Conservation (phyloP, 2,329 filamentous ascomycete genomes). For the Paramyrothecium sp. region DNA sequence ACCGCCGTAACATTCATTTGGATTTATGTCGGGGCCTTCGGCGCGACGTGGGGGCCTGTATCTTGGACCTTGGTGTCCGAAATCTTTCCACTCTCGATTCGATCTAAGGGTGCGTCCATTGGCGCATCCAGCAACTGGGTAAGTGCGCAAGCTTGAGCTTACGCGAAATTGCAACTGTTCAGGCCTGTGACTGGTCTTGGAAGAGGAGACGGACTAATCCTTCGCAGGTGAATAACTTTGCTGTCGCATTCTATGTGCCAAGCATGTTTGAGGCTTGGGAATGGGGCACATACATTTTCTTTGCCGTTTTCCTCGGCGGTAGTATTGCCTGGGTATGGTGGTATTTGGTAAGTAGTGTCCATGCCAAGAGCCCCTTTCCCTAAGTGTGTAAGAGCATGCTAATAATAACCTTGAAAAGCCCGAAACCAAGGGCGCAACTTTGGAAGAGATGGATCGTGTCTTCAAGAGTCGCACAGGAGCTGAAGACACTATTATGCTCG, state of each 20-base stretch:
- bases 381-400: no score
- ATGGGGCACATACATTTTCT: conserved; percentile 59
- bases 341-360: conserved; percentile 26
- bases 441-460: conserved; percentile 54
- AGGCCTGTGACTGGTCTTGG: no score
- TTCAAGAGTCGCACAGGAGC: conserved; percentile 40
- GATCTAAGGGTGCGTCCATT: conserved; percentile 42
- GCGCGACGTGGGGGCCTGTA: conserved; percentile 43
- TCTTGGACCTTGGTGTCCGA: conserved; percentile 48
- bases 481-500: conserved; percentile 15
- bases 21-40: conserved; percentile 51
- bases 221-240: conserved; percentile 41
- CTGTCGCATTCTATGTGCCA: conserved; percentile 43
- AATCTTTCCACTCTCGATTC: conserved; percentile 43
- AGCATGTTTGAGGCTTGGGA: conserved; percentile 32
- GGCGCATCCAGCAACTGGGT: conserved; percentile 42
- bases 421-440: conserved; percentile 53
- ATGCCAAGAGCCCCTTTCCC: neutral
- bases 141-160: conserved; percentile 1
- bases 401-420: conserved; percentile 22
- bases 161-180: neutral
- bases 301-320: conserved; percentile 45
- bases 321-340: conserved; percentile 49
- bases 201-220: neutral
- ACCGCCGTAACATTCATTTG: conserved; percentile 32